These are phyloP conservation scores for Botryosphaeria dothidea DNA, from an alignment of 2,329 filamentous ascomycete genomes.

Conservation along the genomic window DNA sequence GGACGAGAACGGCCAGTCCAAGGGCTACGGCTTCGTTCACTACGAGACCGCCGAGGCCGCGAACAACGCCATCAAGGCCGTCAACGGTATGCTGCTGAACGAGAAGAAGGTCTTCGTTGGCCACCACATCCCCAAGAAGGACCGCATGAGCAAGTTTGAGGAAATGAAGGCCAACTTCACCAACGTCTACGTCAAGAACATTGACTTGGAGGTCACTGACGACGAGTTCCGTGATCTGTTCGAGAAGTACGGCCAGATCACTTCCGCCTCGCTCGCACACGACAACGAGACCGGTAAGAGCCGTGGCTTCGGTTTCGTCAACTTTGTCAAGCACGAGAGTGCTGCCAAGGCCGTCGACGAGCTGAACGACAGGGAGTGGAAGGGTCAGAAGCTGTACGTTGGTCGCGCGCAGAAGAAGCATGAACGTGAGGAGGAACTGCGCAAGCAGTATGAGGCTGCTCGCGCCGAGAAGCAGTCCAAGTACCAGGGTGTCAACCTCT, in stretches of 20 bases:
- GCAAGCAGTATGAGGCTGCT: constrained; percentile 97
- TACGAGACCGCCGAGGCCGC: constrained; percentile 99
- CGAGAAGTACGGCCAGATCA: constrained; percentile 89
- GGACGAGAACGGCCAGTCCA: constrained; percentile 94
- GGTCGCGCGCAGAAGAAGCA: constrained; percentile 99
- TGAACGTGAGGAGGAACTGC: constrained; percentile 98
- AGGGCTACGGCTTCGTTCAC: constrained; percentile 98
- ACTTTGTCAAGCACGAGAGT: constrained; percentile 89
- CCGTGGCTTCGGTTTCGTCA: constrained; percentile 94
- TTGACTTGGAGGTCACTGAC: constrained; percentile 78
- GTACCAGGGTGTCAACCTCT: constrained; percentile 98
- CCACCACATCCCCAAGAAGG: constrained; percentile 99
- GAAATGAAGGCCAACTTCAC: constrained; percentile 99
- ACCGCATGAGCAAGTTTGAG: constrained; percentile 99
- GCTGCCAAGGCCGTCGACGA: constrained; percentile 85
- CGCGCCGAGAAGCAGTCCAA: constrained; percentile 98
- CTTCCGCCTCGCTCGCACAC: constrained; percentile 89
- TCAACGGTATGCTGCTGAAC: constrained; percentile 99
- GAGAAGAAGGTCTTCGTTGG: constrained; percentile 99
- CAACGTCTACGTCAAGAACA: constrained; percentile 99
- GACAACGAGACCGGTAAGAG: constrained; percentile 83
- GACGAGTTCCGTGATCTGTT: constrained; percentile 95
- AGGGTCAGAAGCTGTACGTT: constrained; percentile 94
- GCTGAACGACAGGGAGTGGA: constrained; percentile 89
- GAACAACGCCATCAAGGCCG: constrained; percentile 96